Evolutionary conservation across 2,329 filamentous ascomycete genomes (phyloP).

Genomic region (Colletotrichum sp.): DNA sequence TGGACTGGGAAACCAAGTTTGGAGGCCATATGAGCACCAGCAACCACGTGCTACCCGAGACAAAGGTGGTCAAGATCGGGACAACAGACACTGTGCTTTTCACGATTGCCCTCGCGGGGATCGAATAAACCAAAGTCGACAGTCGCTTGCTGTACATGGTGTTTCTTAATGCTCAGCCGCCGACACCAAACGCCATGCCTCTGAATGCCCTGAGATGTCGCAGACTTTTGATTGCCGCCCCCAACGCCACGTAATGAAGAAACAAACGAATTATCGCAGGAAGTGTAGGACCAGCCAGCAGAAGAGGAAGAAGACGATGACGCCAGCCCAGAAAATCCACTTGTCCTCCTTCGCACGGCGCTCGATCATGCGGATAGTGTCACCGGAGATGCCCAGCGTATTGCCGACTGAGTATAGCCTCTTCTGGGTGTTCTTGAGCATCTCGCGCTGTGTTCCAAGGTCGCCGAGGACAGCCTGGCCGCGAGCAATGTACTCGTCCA

Average conservation of each 20-base stretch:
- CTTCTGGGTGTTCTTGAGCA: conserved; percentile 93
- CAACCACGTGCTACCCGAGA: conserved; percentile 71
- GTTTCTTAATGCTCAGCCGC: neutral
- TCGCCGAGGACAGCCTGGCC: conserved; percentile 91
- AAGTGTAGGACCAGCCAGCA: conserved; percentile 92
- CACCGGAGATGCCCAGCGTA: conserved; percentile 89
- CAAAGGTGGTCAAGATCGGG: conserved; percentile 65
- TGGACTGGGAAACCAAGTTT: conserved; percentile 79
- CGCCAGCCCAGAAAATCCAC: conserved; percentile 94
- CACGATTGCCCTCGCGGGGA: conserved; percentile 66
- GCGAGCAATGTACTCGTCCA: conserved; percentile 93
- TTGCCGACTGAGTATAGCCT: conserved; percentile 92
- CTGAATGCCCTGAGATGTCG: neutral
- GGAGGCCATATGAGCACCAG: conserved; percentile 79
- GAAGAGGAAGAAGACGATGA: conserved; percentile 86
- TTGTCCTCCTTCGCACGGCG: conserved; percentile 92
- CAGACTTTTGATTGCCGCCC: neutral
- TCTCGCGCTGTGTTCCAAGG: conserved; percentile 87
- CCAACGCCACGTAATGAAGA: neutral
- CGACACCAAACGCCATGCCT: conserved; percentile 16
- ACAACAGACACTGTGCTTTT: conserved; percentile 73
- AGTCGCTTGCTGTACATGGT: conserved; percentile 13
- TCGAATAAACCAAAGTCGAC: conserved; percentile 21
- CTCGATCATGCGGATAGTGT: conserved; percentile 97
- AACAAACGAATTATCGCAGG: conserved; percentile 64